Conservation (phyloP, 2,329 filamentous ascomycete genomes). For the Venturia aucupariae region DNA sequence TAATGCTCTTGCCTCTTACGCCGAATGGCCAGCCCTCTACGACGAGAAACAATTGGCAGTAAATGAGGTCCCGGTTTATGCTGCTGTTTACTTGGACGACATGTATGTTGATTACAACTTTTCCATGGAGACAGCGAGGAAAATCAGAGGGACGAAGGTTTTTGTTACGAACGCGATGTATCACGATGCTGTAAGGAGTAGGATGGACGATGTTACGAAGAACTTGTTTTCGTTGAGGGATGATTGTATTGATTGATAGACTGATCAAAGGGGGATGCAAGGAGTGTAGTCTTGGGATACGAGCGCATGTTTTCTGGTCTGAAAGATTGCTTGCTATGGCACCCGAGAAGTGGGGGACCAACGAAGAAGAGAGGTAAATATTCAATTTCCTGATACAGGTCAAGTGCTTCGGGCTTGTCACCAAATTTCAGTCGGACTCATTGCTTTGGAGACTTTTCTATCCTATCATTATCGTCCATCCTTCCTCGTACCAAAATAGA, state of each 20-base stretch:
- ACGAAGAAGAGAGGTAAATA: no score
- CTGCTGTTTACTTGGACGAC: constrained; percentile 74
- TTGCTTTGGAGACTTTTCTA: no score
- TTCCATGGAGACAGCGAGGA: constrained; percentile 61
- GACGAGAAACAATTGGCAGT: constrained; percentile 60
- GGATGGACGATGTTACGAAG: constrained; percentile 65
- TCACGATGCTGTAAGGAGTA: constrained; percentile 70
- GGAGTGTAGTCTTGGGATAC: no score
- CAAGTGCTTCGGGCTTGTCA: no score
- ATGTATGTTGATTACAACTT: constrained; percentile 84
- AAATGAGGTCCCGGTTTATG: constrained; percentile 80
- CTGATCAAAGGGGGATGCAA: no score
- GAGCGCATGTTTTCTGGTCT: not conserved
- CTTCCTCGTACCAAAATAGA: no score
- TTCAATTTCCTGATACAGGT: no score
- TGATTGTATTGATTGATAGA: constrained; percentile 46
- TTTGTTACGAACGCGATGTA: constrained; percentile 83
- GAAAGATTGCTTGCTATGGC: no score
- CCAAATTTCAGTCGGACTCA: no score
- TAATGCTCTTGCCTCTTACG: constrained; percentile 56
- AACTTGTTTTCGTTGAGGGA: constrained; percentile 71
- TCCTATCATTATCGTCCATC: no score
- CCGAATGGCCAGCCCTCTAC: constrained; percentile 69
- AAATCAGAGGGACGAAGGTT: constrained; percentile 68
- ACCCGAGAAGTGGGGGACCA: no score